Conservation (phyloP, 176 grass and related monocot genomes). For the Juncus inflexus region DNA sequence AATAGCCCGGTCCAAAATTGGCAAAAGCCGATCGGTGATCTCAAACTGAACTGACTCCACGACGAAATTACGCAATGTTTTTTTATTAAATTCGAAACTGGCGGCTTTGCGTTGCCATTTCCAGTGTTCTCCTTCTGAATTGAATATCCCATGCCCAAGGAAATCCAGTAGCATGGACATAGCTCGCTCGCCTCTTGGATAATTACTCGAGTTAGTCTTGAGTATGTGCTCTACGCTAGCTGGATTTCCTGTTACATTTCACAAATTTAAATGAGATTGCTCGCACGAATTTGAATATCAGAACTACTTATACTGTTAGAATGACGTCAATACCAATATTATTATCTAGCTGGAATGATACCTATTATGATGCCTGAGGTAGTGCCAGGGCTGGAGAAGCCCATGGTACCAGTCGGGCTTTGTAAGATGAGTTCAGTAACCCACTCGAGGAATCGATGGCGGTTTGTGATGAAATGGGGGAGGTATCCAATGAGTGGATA, state of each 20-base stretch:
- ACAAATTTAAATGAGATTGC: too few species aligned
- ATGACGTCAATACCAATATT: too few species aligned
- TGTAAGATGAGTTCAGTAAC: slow-evolving; percentile 14
- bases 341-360: neutral
- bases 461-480: slow-evolving; percentile 37
- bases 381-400: slow-evolving; percentile 22
- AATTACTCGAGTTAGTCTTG: slow-evolving; percentile 30
- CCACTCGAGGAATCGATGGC: slow-evolving; percentile 40
- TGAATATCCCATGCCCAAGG: slow-evolving; percentile 46
- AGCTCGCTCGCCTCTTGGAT: slow-evolving; percentile 28
- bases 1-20: neutral
- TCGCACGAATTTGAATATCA: too few species aligned
- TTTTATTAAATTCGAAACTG: slow-evolving; percentile 41
- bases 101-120: slow-evolving; percentile 34
- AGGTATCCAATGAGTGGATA: slow-evolving; percentile 42
- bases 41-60: slow-evolving; percentile 31
- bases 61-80: slow-evolving; percentile 35
- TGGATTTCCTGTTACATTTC: slow-evolving; percentile 32
- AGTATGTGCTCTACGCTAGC: slow-evolving; percentile 43
- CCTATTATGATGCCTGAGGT: slow-evolving; percentile 25
- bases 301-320: too few species aligned
- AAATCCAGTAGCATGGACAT: slow-evolving; percentile 34
- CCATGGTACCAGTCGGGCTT: slow-evolving; percentile 31
- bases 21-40: slow-evolving; percentile 28
- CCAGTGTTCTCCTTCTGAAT: slow-evolving; percentile 44